Base-by-base conservation (phyloP, 2,329 filamentous ascomycete genomes). In the Hypoxylon sp. region DNA sequence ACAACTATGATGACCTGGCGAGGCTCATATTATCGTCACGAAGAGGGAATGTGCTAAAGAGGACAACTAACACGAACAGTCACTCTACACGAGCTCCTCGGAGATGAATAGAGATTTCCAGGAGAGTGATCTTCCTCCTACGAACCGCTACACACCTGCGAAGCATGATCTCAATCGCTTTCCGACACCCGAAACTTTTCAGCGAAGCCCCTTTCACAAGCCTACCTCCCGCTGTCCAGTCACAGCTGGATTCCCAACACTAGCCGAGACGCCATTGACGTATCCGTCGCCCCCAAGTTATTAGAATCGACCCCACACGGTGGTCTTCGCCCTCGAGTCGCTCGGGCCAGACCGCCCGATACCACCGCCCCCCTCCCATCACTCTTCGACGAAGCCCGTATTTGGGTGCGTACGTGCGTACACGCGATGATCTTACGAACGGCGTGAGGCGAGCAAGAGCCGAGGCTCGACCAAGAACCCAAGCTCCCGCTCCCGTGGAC, bases 211-310 rank as follows among this genome's bases (percentile, higher is more conserved):
- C 35, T 41, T 41, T 23, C 43, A 35, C 43, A 37, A 33, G 42
- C 41, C 13, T 17, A 31, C 15, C 23, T 6, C 17, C 6, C 8
- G 15, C 40, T 17, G 23, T 33, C 13, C 26, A 46, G 42, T 20
- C n/a, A n/a, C n/a, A 31, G 33, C 20, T 21, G 37, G 15, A 10
- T 5, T 9, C 27, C n/a, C 27, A 33, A 23, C 18, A 11, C 35
- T 29, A 26, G 18, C 47, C 29, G 26, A 13, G n/a, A 33, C 50
- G 42, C 50, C 50, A 45, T 56, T 62, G 50, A 62, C 58, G 54
- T 40, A 42, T 29, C 8, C 20, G 26, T 24, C n/a, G 45, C 35
- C 18, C 40, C 18, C 17, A 52, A 18, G 41, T 26, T 31, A 33
- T 26, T 31, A 33, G 21, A 21, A 24, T 24, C 13, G 20, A 42